Conservation (phyloP, 805 yeast genomes). For the Huiozyma sinensis region DNA sequence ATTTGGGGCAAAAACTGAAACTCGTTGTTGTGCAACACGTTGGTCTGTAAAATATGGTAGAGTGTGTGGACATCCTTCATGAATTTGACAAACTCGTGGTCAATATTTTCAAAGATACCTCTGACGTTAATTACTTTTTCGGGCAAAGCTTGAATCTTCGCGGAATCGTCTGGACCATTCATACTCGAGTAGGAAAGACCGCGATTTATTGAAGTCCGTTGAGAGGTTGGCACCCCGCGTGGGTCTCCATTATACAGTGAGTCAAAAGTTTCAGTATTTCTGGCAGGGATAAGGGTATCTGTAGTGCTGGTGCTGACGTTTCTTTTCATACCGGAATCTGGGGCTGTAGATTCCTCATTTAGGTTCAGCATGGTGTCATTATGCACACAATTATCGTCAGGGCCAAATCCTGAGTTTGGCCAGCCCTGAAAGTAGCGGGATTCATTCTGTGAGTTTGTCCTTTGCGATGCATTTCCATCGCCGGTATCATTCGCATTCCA, state of each 20-base stretch:
- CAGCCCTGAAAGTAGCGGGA: background rate
- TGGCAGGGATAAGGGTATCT: slow-evolving; percentile 6
- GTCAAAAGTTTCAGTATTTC: slow-evolving; percentile 1
- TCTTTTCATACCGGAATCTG: slow-evolving; percentile 1
- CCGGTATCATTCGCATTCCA: background rate
- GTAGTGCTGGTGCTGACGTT: slow-evolving; percentile 14
- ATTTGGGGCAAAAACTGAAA: slow-evolving; percentile 42
- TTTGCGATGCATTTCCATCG: slow-evolving; percentile 1
- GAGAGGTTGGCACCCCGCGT: background rate
- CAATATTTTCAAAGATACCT: slow-evolving; percentile 11
- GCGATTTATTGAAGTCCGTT: background rate
- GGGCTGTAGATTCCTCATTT: background rate
- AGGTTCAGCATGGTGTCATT: background rate
- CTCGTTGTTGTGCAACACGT: slow-evolving; percentile 12
- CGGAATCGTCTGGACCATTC: background rate
- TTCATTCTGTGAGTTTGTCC: background rate
- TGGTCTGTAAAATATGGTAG: slow-evolving; percentile 21
- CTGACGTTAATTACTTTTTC: background rate
- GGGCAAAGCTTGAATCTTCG: background rate
- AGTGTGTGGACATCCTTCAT: slow-evolving; percentile 21
- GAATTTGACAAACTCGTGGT: slow-evolving; percentile 21
- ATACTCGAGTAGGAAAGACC: background rate
- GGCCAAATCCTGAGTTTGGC: background rate
- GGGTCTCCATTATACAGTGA: background rate
- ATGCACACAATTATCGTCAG: background rate